phyloP scores from a whole-genome alignment of 2,329 filamentous ascomycete species.

The Colletotrichum sojae region DNA sequence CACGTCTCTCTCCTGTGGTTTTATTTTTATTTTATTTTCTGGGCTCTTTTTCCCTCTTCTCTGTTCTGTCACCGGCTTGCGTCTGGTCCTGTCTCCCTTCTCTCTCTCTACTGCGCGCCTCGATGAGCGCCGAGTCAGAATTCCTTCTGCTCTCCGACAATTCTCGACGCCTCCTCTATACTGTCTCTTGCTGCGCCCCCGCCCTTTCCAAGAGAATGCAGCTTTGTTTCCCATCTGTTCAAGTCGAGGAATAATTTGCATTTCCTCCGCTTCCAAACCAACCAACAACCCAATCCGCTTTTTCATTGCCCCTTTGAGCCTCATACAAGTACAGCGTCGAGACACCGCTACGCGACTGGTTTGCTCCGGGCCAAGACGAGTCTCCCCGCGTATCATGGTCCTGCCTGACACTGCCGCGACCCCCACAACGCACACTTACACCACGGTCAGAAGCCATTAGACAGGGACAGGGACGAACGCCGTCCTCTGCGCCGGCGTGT shows the following conservation, averaged over 20 bases:
- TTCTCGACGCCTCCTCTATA: slow-evolving; percentile 28
- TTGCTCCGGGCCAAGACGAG: slow-evolving; percentile 15
- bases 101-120: slow-evolving; percentile 17
- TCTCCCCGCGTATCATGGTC: slow-evolving; percentile 18
- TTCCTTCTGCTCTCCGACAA: slow-evolving; percentile 33
- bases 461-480: slow-evolving; percentile 37
- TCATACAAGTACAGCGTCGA: not conserved
- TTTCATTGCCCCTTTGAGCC: too few species aligned
- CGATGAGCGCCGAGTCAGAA: slow-evolving; percentile 23
- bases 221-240: slow-evolving; percentile 11
- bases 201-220: not conserved
- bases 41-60: too few species aligned
- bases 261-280: slow-evolving; percentile 6
- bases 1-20: not conserved
- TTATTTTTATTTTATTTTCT: not conserved
- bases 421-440: slow-evolving; percentile 36
- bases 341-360: slow-evolving; percentile 25
- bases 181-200: slow-evolving; percentile 9
- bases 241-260: not conserved
- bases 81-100: slow-evolving; percentile 4
- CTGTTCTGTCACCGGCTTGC: slow-evolving; percentile 5
- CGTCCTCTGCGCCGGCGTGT: slow-evolving; percentile 35
- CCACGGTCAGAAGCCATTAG: slow-evolving; percentile 33
- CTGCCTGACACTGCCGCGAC: slow-evolving; percentile 28
- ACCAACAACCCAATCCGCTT: slow-evolving; percentile 3